These are phyloP conservation scores for Phytopythium delawarense DNA, from an alignment of 352 stramenopile species.

Conservation along the genomic window DNA sequence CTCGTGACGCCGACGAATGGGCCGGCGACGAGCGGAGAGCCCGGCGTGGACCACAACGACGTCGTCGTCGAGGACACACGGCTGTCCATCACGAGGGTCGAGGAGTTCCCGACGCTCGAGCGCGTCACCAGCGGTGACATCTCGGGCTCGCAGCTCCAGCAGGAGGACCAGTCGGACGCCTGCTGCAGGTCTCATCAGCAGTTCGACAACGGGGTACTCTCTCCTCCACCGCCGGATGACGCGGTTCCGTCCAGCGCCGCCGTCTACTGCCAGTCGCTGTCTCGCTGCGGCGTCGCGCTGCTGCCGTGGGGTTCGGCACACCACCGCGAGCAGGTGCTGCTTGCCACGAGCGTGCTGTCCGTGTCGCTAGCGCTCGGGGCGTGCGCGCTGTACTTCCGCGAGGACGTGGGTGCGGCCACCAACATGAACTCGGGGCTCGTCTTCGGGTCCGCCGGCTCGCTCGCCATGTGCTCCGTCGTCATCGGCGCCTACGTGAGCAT, in stretches of 20 bases:
- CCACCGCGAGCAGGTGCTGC: slow-evolving; percentile 28
- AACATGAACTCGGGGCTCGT: slow-evolving; percentile 60
- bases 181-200: background rate
- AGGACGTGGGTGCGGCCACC: slow-evolving; percentile 35
- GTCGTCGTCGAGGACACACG: background rate
- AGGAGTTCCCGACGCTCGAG: slow-evolving; percentile 4
- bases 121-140: background rate
- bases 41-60: background rate
- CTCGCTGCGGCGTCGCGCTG: background rate
- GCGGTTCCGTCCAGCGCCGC: background rate
- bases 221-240: background rate
- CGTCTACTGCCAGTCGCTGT: background rate
- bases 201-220: background rate
- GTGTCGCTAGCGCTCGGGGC: slow-evolving; percentile 41
- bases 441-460: slow-evolving; percentile 48
- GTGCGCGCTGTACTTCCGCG: slow-evolving; percentile 37
- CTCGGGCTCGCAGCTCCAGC: background rate
- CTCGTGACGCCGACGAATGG: background rate
- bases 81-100: slow-evolving; percentile 1
- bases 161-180: background rate
- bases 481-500: slow-evolving; percentile 39
- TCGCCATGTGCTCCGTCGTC: slow-evolving; percentile 58
- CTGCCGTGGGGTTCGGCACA: background rate
- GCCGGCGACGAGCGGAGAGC: too few species aligned
- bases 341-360: slow-evolving; percentile 30